Evolutionary conservation across 208 protist genomes (phyloP), one percentile per base, ranked within the genome.

Genomic region (Trypanosoma brucei): DNA sequence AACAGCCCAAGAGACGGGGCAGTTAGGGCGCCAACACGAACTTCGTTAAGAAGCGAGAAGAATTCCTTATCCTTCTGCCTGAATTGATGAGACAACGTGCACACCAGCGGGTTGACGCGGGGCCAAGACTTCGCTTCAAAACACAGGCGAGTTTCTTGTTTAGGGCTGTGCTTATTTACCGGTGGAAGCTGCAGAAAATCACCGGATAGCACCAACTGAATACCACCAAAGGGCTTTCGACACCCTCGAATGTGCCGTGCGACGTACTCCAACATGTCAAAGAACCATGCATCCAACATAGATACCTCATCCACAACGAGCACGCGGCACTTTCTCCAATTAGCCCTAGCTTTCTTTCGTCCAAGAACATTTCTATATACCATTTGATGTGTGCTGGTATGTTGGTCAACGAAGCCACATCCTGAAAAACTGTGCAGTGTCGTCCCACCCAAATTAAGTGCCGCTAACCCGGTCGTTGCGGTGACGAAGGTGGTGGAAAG

Each of bases 151-250:
- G 59, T 3, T 36, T 45, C 50, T 8, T 56, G 30, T 6, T 37
- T 36, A n/a, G 13, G 42, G 11, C 49, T 40, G 13, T 75, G 51
- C 40, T 74, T 76, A 42, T 54, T 58, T 9, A 96, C 82, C 6
- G 90, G 90, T 1, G 87, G 86, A 44, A 97, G 76, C 78, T 97
- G 92, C 8, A 97, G 76, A 62, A 97, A 97, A 65, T 97, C 94
- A 30, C 94, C 94, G 3, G 81, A 92, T 42, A 97, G 70, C 42
- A 97, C 78, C 8, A 97, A 60, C 76, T 97, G 94, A 50, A 97
- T 91, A 48, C 92, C 94, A 36, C 94, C 94, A 69, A 97, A 97
- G 3, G 92, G 83, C 49, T 72, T 73, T 22, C 65, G 42, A 4
- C 37, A 62, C 35, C 80, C 72, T 59, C 89, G 88, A 48, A 95